Evolutionary conservation across 2,329 filamentous ascomycete species (phyloP).

Genomic region (Cercospora sp.): DNA sequence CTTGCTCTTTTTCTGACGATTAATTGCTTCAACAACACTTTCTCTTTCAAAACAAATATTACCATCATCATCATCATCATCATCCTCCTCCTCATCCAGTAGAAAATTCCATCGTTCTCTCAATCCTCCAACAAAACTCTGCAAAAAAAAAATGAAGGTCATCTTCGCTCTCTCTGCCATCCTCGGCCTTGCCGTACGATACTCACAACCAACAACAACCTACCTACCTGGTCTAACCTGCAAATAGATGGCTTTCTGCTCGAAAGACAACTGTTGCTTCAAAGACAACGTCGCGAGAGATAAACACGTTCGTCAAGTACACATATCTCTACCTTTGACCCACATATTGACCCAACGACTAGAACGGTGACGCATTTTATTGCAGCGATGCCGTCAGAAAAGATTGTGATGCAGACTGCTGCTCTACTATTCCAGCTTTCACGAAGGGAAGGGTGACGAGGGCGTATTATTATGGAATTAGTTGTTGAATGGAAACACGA

Average conservation of each 20-base stretch:
- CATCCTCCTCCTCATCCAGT: too few species aligned
- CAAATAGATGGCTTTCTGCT: background rate
- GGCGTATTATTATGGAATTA: background rate
- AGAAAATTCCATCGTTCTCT: too few species aligned
- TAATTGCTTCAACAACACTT: too few species aligned
- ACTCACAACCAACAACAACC: background rate
- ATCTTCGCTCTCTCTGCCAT: background rate
- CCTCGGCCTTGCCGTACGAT: background rate
- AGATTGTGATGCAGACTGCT: background rate
- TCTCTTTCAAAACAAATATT: too few species aligned
- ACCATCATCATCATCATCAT: too few species aligned
- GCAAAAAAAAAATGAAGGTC: background rate
- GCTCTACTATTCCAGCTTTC: background rate
- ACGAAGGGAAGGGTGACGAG: background rate
- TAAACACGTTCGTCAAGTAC: background rate
- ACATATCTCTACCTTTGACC: too few species aligned
- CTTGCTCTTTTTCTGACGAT: too few species aligned
- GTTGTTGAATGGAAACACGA: background rate
- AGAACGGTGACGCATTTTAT: background rate
- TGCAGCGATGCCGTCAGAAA: background rate
- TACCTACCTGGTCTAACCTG: background rate
- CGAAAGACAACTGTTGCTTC: background rate
- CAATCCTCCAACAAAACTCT: too few species aligned
- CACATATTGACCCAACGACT: background rate
- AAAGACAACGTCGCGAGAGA: background rate